Conservation (phyloP, 1,139 yeast genomes). For the Yamadazyma pseudoaaseri region DNA sequence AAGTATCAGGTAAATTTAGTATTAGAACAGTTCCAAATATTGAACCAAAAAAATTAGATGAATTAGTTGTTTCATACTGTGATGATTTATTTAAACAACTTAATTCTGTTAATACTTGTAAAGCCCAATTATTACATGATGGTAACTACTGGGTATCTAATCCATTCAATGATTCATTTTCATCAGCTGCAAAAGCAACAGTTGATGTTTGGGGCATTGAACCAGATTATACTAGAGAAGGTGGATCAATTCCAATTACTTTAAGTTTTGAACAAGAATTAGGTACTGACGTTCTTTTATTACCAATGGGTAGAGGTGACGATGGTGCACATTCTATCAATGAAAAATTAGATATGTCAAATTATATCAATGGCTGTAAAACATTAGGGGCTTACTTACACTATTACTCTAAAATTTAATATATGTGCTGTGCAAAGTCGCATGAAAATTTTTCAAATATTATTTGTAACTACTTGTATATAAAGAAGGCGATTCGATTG, state of each 20-base stretch:
- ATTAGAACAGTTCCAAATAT: slow-evolving; percentile 97
- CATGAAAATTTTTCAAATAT: slow-evolving; percentile 5
- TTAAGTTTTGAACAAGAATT: slow-evolving; percentile 85
- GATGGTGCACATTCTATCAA: slow-evolving; percentile 99
- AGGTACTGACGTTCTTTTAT: slow-evolving; percentile 78
- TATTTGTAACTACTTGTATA: too few relatives aligned
- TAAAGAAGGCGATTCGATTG: too few relatives aligned
- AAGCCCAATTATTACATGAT: slow-evolving; percentile 81
- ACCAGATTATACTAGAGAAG: slow-evolving; percentile 97
- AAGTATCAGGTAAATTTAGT: slow-evolving; percentile 90
- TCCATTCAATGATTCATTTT: slow-evolving; percentile 88
- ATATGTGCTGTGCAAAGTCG: background rate
- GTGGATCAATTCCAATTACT: slow-evolving; percentile 97
- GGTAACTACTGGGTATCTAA: slow-evolving; percentile 96
- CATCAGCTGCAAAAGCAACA: slow-evolving; percentile 94
- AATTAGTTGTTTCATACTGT: slow-evolving; percentile 72
- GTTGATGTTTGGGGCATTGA: slow-evolving; percentile 91
- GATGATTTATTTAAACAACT: slow-evolving; percentile 63
- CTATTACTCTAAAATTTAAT: slow-evolving; percentile 56
- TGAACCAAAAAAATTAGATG: slow-evolving; percentile 73
- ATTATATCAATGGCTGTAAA: slow-evolving; percentile 92
- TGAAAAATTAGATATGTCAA: slow-evolving; percentile 85
- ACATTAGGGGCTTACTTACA: slow-evolving; percentile 92
- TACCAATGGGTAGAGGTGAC: slow-evolving; percentile 98
- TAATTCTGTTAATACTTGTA: slow-evolving; percentile 71